A percentile compares a stretch with the other conserved stretches of the same genome.
These are phyloP conservation scores for Penicillium desertorum DNA, from an alignment of 495 filamentous ascomycete species.

Conservation along the genomic window DNA sequence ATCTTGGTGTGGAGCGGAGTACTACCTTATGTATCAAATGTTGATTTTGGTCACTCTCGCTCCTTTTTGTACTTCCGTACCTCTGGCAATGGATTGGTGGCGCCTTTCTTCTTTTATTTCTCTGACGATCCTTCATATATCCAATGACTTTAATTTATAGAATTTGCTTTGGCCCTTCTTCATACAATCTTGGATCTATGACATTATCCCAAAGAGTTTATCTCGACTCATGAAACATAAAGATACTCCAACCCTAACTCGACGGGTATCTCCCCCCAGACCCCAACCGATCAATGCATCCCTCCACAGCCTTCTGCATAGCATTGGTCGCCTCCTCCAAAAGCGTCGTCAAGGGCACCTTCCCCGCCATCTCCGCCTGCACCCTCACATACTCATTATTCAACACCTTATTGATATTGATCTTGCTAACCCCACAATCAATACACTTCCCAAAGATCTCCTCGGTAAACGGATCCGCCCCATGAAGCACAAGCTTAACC, in stretches of 20 bases:
- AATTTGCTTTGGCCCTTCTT: constrained; percentile 10
- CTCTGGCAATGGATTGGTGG: constrained; percentile 10
- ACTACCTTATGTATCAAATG: background rate
- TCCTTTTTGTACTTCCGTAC: constrained; percentile 15
- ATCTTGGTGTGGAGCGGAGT: background rate
- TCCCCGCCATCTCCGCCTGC: constrained; percentile 64
- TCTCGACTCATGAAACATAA: background rate
- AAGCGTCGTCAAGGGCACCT: constrained; percentile 63
- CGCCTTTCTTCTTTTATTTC: constrained; percentile 12
- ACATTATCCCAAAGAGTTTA: background rate
- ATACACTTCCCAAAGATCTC: constrained; percentile 69
- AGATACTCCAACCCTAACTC: background rate
- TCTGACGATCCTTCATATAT: constrained; percentile 21
- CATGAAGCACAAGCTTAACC: constrained; percentile 73
- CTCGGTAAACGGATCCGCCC: constrained; percentile 71
- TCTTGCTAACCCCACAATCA: constrained; percentile 67
- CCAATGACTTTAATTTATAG: constrained; percentile 23
- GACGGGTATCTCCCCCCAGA: constrained; percentile 57
- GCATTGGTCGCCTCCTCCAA: constrained; percentile 69
- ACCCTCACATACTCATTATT: constrained; percentile 67
- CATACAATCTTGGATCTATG: constrained; percentile 5
- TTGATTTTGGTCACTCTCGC: constrained; percentile 1
- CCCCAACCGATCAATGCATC: constrained; percentile 70
- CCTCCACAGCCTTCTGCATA: constrained; percentile 76
- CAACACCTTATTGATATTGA: constrained; percentile 83